phyloP scores from a whole-genome alignment of 2,329 filamentous ascomycete genomes.

The Xylaria sp. region DNA sequence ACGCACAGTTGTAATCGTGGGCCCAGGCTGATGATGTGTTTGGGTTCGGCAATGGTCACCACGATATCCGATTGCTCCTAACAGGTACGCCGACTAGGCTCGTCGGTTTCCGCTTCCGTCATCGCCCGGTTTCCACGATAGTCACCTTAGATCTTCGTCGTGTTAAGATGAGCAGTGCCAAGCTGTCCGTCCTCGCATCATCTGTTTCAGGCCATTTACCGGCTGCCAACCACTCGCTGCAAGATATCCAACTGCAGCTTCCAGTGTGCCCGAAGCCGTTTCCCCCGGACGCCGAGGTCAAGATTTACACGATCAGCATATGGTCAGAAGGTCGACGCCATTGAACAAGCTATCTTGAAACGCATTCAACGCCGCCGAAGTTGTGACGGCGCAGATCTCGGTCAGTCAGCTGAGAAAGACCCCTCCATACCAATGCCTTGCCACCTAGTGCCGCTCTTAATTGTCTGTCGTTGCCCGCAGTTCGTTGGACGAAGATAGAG shows the following conservation, averaged over 20 bases:
- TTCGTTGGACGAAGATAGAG: slow-evolving; percentile 21
- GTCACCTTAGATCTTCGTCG: slow-evolving; percentile 14
- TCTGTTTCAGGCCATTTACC: slow-evolving; percentile 7
- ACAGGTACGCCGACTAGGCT: slow-evolving; percentile 17
- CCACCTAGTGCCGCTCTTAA: slow-evolving; percentile 33
- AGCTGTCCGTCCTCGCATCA: slow-evolving; percentile 18
- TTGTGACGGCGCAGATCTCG: slow-evolving; percentile 12
- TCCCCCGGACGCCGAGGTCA: slow-evolving; percentile 10
- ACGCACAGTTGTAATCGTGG: slow-evolving; percentile 1
- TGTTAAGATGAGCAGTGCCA: slow-evolving; percentile 17
- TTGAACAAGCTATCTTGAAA: slow-evolving; percentile 21
- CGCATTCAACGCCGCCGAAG: slow-evolving; percentile 12
- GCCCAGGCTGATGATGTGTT: slow-evolving; percentile 18
- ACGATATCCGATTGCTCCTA: slow-evolving; percentile 28
- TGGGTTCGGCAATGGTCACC: slow-evolving; percentile 19
- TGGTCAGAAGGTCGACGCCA: slow-evolving; percentile 2
- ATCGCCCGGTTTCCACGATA: slow-evolving; percentile 18
- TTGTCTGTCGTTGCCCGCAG: background rate
- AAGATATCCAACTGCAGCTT: background rate
- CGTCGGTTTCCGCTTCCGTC: slow-evolving; percentile 13
- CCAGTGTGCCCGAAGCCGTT: slow-evolving; percentile 10
- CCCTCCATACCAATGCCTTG: slow-evolving; percentile 17
- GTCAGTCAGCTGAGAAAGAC: slow-evolving; percentile 17
- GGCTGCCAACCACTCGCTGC: slow-evolving; percentile 14
- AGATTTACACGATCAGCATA: slow-evolving; percentile 23